Evolutionary conservation across 225 moss, liverwort and hornwort species (phyloP).

Genomic region (Straminergon stramineum): DNA sequence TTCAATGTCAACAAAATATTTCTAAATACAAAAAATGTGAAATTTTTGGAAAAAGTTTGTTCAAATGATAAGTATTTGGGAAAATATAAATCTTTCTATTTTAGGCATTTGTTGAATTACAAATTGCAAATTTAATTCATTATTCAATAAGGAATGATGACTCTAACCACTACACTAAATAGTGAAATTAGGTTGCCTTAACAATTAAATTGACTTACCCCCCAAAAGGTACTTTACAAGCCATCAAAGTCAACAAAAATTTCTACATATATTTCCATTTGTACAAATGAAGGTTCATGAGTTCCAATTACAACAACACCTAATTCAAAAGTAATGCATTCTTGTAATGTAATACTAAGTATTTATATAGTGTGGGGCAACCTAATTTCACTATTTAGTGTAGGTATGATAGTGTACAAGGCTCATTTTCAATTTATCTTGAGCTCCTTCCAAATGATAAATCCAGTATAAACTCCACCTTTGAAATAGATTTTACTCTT

Average conservation of each 20-base stretch:
- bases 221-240: too few relatives aligned
- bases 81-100: too few relatives aligned
- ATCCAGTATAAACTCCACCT: background rate
- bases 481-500: background rate
- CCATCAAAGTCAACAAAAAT: too few relatives aligned
- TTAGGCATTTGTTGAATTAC: rapidly evolving
- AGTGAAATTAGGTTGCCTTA: too few relatives aligned
- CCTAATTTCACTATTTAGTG: too few relatives aligned
- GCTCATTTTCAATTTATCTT: background rate
- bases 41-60: background rate
- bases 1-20: background rate
- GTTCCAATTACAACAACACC: too few relatives aligned
- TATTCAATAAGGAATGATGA: rapidly evolving
- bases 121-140: rapidly evolving
- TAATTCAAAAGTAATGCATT: too few relatives aligned
- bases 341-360: too few relatives aligned
- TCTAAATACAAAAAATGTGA: rapidly evolving
- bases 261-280: too few relatives aligned
- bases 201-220: too few relatives aligned
- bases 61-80: background rate
- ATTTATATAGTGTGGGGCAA: too few relatives aligned
- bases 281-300: too few relatives aligned
- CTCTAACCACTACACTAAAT: rapidly evolving
- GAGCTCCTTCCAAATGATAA: background rate
- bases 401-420: rapidly evolving